A percentile compares a stretch with the other conserved stretches of the same genome.
Conservation (phyloP, 2,329 filamentous ascomycete species). For the Cercospora beticola region DNA sequence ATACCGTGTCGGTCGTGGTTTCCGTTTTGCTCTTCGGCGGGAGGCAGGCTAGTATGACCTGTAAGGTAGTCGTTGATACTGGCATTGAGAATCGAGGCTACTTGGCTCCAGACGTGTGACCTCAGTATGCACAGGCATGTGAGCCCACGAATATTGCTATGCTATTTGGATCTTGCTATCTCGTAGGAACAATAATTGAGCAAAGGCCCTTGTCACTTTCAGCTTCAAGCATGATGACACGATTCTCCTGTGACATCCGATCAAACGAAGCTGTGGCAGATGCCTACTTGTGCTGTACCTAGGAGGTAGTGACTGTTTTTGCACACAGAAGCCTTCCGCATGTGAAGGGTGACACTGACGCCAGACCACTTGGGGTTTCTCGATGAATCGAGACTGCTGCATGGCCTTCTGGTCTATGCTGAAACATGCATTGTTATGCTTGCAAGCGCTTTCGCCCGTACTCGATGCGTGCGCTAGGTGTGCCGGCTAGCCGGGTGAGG, state of each 20-base stretch:
- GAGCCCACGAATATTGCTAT: background rate
- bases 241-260: background rate
- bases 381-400: background rate
- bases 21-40: background rate
- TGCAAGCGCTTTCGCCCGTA: background rate
- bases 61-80: background rate
- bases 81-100: background rate
- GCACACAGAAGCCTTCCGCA: background rate
- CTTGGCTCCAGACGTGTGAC: background rate
- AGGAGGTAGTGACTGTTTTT: background rate
- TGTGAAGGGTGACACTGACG: background rate
- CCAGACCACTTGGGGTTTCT: too few species aligned
- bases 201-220: background rate
- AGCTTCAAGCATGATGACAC: background rate
- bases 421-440: background rate
- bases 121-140: background rate
- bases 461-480: background rate
- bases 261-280: background rate
- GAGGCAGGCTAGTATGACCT: background rate
- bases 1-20: too few species aligned
- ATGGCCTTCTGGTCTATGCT: background rate
- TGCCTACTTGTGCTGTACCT: background rate
- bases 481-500: background rate
- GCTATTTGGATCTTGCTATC: background rate
- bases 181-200: background rate